Conservation (phyloP, 306 rosid species). For the Gillenia trifoliata region DNA sequence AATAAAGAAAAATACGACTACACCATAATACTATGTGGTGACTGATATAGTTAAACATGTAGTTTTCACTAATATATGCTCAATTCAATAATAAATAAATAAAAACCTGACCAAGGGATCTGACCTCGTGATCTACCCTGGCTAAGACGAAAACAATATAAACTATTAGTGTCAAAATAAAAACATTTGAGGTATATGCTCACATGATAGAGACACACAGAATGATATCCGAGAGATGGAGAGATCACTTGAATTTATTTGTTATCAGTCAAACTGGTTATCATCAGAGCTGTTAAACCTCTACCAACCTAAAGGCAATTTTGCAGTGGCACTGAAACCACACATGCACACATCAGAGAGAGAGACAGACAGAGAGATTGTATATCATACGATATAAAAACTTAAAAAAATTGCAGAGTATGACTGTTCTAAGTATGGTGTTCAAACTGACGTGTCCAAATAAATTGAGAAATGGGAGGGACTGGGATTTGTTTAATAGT, state of each 20-base stretch:
- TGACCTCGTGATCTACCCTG: no score
- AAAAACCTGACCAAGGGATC: no score
- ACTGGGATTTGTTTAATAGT: background rate
- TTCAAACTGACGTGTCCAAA: no score
- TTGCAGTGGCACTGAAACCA: background rate
- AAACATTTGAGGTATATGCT: background rate
- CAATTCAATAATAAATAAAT: no score
- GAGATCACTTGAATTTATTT: conserved; percentile 7
- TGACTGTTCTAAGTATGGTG: no score
- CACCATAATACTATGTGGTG: no score
- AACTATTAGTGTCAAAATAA: background rate
- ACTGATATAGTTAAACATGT: no score
- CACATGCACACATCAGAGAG: background rate
- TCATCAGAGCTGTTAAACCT: conserved; percentile 29
- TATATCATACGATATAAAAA: no score
- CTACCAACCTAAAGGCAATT: conserved; percentile 14
- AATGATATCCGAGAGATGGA: background rate
- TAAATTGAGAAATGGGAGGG: conserved; percentile 8
- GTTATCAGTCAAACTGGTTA: conserved; percentile 4
- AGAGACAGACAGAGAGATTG: background rate
- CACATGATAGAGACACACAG: background rate
- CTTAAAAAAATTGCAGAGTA: no score
- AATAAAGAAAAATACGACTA: no score
- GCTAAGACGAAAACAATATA: no score
- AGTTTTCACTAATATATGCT: no score